Percentiles rank a stretch among this genome's conserved stretches.
phyloP scores from a whole-genome alignment of 2,329 filamentous ascomycete species.

The Triangularia verruculosa region DNA sequence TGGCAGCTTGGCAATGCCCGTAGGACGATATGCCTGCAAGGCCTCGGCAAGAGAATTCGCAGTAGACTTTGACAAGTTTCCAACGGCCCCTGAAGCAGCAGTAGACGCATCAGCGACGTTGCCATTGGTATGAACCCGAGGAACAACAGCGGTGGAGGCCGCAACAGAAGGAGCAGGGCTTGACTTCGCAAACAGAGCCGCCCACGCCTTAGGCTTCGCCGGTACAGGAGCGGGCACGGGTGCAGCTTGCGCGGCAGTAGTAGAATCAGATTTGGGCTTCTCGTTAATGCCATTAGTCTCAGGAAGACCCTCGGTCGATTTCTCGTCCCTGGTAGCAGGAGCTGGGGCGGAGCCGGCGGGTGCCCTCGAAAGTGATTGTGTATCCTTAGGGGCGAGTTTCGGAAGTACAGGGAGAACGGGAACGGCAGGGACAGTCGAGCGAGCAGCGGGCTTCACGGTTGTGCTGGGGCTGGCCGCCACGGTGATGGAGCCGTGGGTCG shows the following conservation, averaged over 20 bases:
- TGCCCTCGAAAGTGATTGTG: constrained; percentile 26
- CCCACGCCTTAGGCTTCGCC: constrained; percentile 41
- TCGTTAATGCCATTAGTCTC: constrained; percentile 16
- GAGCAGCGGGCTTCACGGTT: constrained; percentile 32
- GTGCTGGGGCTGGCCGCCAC: constrained; percentile 30
- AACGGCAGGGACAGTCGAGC: constrained; percentile 40
- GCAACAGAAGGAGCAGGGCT: constrained; percentile 27
- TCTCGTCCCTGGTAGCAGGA: constrained; percentile 16
- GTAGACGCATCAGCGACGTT: constrained; percentile 20
- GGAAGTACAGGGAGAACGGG: constrained; percentile 49
- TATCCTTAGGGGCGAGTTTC: constrained; percentile 37
- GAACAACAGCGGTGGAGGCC: constrained; percentile 23
- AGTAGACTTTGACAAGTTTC: constrained; percentile 44
- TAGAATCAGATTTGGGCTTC: constrained; percentile 18
- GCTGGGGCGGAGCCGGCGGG: constrained; percentile 25
- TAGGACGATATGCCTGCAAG: constrained; percentile 68
- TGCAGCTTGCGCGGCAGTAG: constrained; percentile 28
- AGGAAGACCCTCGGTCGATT: constrained; percentile 1
- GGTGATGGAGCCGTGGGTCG: constrained; percentile 26
- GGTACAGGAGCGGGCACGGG: constrained; percentile 23
- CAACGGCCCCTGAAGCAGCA: constrained; percentile 29
- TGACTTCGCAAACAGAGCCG: constrained; percentile 36
- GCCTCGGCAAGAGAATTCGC: constrained; percentile 70
- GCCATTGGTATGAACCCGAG: constrained; percentile 28
- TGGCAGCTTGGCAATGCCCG: constrained; percentile 62